phyloP scores from a whole-genome alignment of 2,329 filamentous ascomycete genomes.

The Boeremia lycopersici region DNA sequence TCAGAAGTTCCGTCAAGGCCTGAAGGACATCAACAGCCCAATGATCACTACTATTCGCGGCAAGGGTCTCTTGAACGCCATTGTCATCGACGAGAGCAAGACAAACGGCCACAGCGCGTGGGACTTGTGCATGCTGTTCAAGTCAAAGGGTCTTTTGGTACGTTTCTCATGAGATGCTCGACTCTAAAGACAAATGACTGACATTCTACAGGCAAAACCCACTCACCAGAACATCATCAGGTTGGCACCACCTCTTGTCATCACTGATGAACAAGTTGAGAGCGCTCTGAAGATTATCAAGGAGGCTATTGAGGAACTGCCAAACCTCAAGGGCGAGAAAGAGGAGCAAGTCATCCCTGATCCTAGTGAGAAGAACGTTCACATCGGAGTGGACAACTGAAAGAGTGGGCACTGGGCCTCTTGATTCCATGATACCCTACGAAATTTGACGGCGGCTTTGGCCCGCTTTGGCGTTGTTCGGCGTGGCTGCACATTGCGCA shows the following conservation, averaged over 20 bases:
- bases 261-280: conserved; percentile 84
- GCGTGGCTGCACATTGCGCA: neutral
- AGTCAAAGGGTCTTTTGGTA: conserved; percentile 92
- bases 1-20: conserved; percentile 78
- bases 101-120: conserved; percentile 87
- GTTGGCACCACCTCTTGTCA: conserved; percentile 93
- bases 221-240: conserved; percentile 99
- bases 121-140: conserved; percentile 95
- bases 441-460: conserved; percentile 6
- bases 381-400: conserved; percentile 64
- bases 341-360: conserved; percentile 60
- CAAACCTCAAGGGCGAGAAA: conserved; percentile 64
- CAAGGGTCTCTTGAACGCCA: conserved; percentile 93
- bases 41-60: conserved; percentile 84
- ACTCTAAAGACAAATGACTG: conserved; percentile 23
- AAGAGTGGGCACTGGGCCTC: neutral
- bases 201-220: conserved; percentile 78
- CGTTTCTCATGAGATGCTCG: conserved; percentile 43
- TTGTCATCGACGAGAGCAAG: conserved; percentile 90
- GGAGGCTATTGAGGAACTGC: conserved; percentile 81
- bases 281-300: conserved; percentile 79
- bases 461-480: conserved; percentile 16
- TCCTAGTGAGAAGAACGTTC: conserved; percentile 65
- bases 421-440: conserved; percentile 25
- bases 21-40: conserved; percentile 76